These are phyloP conservation scores for Xerocomus spinulosus DNA, from an alignment of 768 basidiomycete genomes.

Conservation along the genomic window DNA sequence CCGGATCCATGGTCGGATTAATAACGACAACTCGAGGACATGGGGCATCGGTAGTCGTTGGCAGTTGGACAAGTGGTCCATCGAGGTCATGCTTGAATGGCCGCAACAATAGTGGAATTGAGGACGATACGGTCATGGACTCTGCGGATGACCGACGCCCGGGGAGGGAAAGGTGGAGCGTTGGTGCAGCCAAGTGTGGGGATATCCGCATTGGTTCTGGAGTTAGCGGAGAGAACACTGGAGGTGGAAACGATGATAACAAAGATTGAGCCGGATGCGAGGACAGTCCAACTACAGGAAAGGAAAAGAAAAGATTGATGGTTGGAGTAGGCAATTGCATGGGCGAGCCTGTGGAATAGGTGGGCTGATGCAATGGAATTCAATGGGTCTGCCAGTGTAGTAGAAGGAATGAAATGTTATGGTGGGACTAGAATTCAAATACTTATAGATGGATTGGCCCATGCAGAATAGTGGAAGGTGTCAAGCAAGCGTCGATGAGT, in stretches of 20 bases:
- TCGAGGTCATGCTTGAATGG: constrained; percentile 14
- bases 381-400: too few relatives aligned
- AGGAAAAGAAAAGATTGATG: constrained; percentile 12
- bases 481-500: too few relatives aligned
- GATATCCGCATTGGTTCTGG: constrained; percentile 29
- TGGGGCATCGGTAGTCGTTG: constrained; percentile 22
- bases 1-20: constrained; percentile 73
- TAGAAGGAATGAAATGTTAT: too few relatives aligned
- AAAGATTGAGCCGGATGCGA: constrained; percentile 29
- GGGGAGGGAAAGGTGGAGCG: constrained; percentile 25
- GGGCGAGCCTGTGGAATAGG: too few relatives aligned
- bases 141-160: constrained; percentile 7
- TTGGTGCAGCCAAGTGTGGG: constrained; percentile 15
- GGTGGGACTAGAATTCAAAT: too few relatives aligned
- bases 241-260: constrained; percentile 25
- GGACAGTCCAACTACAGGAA: constrained; percentile 23
- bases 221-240: constrained; percentile 18
- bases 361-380: too few relatives aligned
- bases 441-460: too few relatives aligned
- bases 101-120: constrained; percentile 1
- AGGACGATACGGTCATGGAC: constrained; percentile 2
- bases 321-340: constrained; percentile 4
- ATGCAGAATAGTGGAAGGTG: too few relatives aligned
- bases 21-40: constrained; percentile 63
- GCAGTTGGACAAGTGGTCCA: constrained; percentile 28